A percentile compares a stretch with the other conserved stretches of the same genome.
phyloP scores from a whole-genome alignment of 139 green algal genomes.

The Tetradesmus obliquus region DNA sequence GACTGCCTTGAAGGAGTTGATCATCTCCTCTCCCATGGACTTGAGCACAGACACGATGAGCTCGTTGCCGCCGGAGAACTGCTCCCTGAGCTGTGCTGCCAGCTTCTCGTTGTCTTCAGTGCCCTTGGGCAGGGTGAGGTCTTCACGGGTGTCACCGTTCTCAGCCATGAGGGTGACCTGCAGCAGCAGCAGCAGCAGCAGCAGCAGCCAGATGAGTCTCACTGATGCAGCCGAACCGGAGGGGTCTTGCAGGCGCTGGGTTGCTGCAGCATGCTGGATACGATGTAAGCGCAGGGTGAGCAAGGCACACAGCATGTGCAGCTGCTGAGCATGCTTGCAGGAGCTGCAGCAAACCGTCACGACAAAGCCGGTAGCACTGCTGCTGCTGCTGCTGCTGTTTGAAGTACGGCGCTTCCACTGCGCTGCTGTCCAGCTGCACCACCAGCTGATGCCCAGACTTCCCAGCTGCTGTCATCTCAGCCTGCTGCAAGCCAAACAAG shows the following conservation, averaged over 20 bases:
- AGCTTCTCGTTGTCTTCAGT: constrained; percentile 93
- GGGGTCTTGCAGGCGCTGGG: too few relatives aligned
- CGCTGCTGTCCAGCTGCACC: not conserved
- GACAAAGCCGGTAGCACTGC: not conserved
- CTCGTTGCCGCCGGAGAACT: constrained; percentile 93
- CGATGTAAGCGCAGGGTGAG: too few relatives aligned
- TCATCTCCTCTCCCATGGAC: constrained; percentile 85
- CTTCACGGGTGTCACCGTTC: constrained; percentile 92
- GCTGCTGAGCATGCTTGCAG: too few relatives aligned
- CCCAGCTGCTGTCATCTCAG: not conserved
- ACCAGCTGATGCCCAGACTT: not conserved
- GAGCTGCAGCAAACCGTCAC: too few relatives aligned
- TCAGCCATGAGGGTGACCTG: constrained; percentile 95
- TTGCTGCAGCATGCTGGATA: too few relatives aligned
- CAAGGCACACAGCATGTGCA: too few relatives aligned
- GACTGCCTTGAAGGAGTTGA: constrained; percentile 86
- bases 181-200: not conserved
- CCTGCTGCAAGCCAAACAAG: too few relatives aligned
- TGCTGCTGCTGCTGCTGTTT: not conserved
- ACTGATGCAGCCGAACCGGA: not conserved
- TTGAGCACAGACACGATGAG: constrained; percentile 93
- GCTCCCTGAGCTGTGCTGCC: constrained; percentile 82
- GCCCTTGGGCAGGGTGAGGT: constrained; percentile 94
- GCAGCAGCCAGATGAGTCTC: not conserved
- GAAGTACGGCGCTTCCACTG: not conserved